Evolutionary conservation across 169 alveolate species (phyloP), one percentile per base, ranked within the genome.

Genomic region (Sarcocystis neurona): DNA sequence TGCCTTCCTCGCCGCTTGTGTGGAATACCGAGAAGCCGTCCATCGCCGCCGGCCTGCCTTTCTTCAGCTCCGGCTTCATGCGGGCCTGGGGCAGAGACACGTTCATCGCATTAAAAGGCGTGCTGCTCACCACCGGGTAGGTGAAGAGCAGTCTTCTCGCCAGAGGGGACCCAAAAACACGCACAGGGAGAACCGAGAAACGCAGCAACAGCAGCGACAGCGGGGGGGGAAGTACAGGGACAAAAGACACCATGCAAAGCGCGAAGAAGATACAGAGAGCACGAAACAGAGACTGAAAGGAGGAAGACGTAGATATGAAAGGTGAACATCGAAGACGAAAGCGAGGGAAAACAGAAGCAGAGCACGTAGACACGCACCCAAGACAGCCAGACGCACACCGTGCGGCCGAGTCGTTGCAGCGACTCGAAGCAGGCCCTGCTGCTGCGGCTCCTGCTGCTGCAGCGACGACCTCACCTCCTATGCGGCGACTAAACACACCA

Each of bases 61-160:
- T 95, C 91, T 97, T 97, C 85, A 79, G 98, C 1, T 94, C 98
- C 39, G 98, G 97, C 48, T 97, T 94, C 88, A 94, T 96, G 96
- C 93, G 99, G 79, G 94, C 96, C 82, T 98, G 99, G 99, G 99
- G 99, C 48, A 93, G 99, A 91, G 99, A 98, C 90, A 97, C 99
- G 30, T 97, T 97, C 90, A 97, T 98, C 60, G 94, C 99, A 15
- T 91, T 97, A 44, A 93, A 93, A 85, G 99, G 99, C 32, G 89
- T 95, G 39, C 90, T 96, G n/a, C 68, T 96, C 66, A 89, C 93
- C 34, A 94, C 98, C 12, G 97, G 89, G 92, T 89, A 39, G 27
- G 82, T 23, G 79, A 12, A 1, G 20, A 15, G 30, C 43, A 72
- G 12, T 10, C 60, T 48, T 15, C 60, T 6, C 6, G 15, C 6